phyloP scores from a whole-genome alignment of 1,139 yeast genomes.

The Blastobotrys ciferrii region DNA sequence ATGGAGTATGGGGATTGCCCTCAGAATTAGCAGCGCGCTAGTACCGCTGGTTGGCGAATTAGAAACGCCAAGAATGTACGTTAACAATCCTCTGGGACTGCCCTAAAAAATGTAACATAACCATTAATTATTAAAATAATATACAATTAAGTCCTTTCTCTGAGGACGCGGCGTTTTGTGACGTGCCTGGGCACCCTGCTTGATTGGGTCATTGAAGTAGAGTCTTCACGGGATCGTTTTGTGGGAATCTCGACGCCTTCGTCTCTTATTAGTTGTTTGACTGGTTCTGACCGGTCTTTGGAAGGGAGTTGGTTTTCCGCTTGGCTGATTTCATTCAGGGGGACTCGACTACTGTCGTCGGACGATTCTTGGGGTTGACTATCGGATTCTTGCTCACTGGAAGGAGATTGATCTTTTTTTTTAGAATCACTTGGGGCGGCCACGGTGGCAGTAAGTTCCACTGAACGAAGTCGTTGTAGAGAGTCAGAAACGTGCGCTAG shows the following conservation, averaged over 20 bases:
- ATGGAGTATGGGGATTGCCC: too few species aligned
- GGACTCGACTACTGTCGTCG: constrained; percentile 14
- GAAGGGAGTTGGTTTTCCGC: constrained; percentile 13
- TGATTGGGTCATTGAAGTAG: background rate
- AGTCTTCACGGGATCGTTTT: constrained; percentile 1
- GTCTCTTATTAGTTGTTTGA: background rate
- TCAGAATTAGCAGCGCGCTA: too few species aligned
- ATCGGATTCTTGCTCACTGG: background rate
- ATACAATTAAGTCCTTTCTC: background rate
- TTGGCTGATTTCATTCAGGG: constrained; percentile 14
- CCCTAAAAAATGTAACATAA: background rate
- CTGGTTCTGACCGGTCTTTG: background rate
- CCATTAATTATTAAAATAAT: background rate
- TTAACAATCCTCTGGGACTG: background rate
- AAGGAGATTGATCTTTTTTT: constrained; percentile 2
- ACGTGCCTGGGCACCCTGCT: constrained; percentile 2
- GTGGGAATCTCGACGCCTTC: background rate
- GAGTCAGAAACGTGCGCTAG: constrained; percentile 10
- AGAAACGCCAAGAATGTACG: too few species aligned
- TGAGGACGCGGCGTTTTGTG: background rate
- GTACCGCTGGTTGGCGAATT: too few species aligned
- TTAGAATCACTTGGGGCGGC: background rate
- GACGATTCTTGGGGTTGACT: background rate
- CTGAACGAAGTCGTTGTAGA: background rate
- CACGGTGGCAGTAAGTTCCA: background rate